Base-by-base conservation (phyloP, 495 filamentous ascomycete genomes). In the Xylaria bambusicola region DNA sequence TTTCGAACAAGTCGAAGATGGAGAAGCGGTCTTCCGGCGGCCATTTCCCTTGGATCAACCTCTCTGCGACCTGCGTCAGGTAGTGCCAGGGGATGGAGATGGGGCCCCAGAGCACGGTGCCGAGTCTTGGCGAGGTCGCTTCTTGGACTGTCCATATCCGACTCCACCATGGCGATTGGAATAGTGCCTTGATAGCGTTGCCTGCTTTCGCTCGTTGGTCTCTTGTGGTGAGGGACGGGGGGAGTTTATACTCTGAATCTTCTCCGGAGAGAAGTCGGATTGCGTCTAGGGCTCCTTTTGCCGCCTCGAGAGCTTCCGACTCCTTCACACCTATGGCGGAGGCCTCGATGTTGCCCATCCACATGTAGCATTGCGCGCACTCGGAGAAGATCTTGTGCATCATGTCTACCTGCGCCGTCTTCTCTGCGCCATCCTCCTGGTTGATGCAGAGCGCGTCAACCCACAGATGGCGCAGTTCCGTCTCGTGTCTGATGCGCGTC, bases 301-400 rank as follows among this genome's bases (percentile, higher is more conserved):
- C 57, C 20, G 33, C 57, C 2, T 17, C 17, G 6, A 56, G 20
- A 31, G 62, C 26, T 18, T 58, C 60, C 15, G 18, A 24, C 35
- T 62, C 54, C 0, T 27, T 24, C 0, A 13, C 10, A n/a, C 54
- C 60, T 5, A 57, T 48, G 23, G 42, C 48, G 38, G 13, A 31
- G 15, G 51, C n/a, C 23, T 33, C 42, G 21, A 61, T 40, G 1
- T 47, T 26, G 0, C 62, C 62, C 20, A 64, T 41, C 45, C 57
- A 55, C 23, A 64, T 45, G 21, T 47, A 33, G 29, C 62, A 64
- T 36, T 57, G 56, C 24, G 23, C 38, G 35, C 62, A 64, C 4
- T 52, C 36, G 15, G 52, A 7, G 31, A 72, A 77, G 56, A 77
- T 70, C 42, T 48, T 63, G 24, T 61, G 62, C 73, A 76, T 75